Conservation (phyloP, 768 basidiomycete genomes). For the Mrakia blollopis region DNA sequence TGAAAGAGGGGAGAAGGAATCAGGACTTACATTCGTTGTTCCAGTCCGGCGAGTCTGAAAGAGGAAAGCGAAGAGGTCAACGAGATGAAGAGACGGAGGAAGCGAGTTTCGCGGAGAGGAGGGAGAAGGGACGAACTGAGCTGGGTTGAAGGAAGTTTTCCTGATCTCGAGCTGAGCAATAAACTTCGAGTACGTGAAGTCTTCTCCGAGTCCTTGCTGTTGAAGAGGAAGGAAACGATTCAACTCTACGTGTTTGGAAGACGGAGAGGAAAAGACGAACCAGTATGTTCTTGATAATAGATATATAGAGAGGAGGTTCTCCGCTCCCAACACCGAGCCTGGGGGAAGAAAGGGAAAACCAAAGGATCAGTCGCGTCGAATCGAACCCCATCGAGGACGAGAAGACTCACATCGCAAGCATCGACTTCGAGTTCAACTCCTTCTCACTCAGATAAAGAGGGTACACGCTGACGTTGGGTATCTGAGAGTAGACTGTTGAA, state of each 20-base stretch:
- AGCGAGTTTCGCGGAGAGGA: too few relatives aligned
- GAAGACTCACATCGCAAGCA: background rate
- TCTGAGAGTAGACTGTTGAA: background rate
- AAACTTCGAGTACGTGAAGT: background rate
- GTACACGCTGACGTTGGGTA: background rate
- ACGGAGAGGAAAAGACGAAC: background rate
- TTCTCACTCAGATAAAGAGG: background rate
- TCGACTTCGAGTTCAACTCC: background rate
- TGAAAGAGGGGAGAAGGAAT: background rate
- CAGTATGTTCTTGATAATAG: background rate
- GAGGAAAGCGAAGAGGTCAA: background rate
- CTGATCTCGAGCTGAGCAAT: background rate
- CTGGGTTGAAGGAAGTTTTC: background rate
- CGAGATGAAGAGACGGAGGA: background rate
- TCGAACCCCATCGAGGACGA: background rate
- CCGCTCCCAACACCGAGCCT: background rate
- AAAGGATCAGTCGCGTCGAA: background rate
- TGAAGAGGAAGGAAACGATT: background rate
- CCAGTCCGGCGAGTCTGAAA: background rate
- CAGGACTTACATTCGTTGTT: background rate
- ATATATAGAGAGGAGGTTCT: background rate
- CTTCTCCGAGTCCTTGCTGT: slow-evolving; percentile 1
- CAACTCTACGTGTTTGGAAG: background rate
- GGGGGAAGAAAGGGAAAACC: background rate
- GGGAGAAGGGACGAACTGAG: background rate